Evolutionary conservation across 306 rosid genomes (phyloP), one percentile per base, ranked within the genome.

Genomic region (Albizia julibrissin): DNA sequence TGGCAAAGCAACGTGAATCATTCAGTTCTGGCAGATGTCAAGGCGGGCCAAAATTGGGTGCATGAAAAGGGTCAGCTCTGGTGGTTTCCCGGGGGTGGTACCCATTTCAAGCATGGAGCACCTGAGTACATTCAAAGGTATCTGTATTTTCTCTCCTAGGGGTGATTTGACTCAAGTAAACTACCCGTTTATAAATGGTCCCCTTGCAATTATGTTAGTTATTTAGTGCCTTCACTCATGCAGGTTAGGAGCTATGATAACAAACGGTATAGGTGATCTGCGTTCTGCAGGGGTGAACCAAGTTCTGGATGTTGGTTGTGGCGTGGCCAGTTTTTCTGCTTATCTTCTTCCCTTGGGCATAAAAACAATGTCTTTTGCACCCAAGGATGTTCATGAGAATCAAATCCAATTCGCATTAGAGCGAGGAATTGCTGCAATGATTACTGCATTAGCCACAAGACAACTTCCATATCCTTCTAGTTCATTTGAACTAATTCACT

Each of bases 71-170:
- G 82, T 84, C 88, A 86, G 72, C 90, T 93, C 22, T 91, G 99
- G 98, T 93, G 97, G 98, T 95, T 95, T 88, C 99, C 99, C 0
- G 98, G 98, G 34, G 99, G 99, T 62, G 98, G 97, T 79, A 93
- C 98, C 71, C 99, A 95, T 87, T 95, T 95, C 88, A 95, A 95
- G 88, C 89, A 91, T 67, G 98, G 99, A 13, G 98, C 99, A 29
- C 46, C 96, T 11, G 97, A 93, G 82, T 95, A 95, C 85, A 95
- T 93, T 75, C 87, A 91, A 71, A 92, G 99, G 99, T 92, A 86
- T 13, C 78, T 46, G 22, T 37, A 33, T 11, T 64, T 75, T 37
- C 22, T 31, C 37, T 78, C 64, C 27, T 74, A 37, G 10, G 67
- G 16, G 33, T 59, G 67, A 59, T 62, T 77, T 65, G 26, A 27